A percentile compares a stretch with the other conserved stretches of the same genome.
phyloP scores from a whole-genome alignment of 2,329 filamentous ascomycete species.

The Cordyceps cateniannulata region DNA sequence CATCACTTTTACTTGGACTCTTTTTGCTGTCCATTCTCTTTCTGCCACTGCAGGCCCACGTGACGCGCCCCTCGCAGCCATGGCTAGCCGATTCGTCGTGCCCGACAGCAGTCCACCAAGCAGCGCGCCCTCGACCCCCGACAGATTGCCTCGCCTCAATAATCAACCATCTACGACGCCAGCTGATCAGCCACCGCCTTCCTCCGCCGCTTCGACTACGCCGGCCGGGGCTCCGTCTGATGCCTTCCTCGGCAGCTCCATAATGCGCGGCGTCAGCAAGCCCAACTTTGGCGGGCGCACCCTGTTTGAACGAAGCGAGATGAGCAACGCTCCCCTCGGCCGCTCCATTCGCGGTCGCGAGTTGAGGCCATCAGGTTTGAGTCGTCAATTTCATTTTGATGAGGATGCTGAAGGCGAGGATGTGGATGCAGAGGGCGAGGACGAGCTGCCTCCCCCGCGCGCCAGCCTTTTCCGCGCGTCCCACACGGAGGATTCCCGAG shows the following conservation, averaged over 20 bases:
- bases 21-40: neutral
- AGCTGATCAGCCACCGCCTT: constrained; percentile 44
- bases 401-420: constrained; percentile 26
- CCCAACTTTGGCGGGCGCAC: constrained; percentile 33
- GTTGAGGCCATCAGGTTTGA: constrained; percentile 46
- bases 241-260: constrained; percentile 48
- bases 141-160: constrained; percentile 29
- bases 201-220: constrained; percentile 48
- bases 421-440: constrained; percentile 28
- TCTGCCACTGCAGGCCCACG: neutral
- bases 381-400: constrained; percentile 32
- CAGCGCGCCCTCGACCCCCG: constrained; percentile 44
- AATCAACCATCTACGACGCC: constrained; percentile 47
- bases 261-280: constrained; percentile 37
- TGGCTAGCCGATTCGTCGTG: constrained; percentile 37
- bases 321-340: constrained; percentile 38
- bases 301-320: constrained; percentile 31
- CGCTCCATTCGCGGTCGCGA: constrained; percentile 38
- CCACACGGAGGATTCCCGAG: constrained; percentile 3
- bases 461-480: constrained; percentile 28
- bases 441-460: constrained; percentile 26
- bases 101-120: constrained; percentile 36
- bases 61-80: constrained; percentile 19
- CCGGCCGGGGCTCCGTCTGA: constrained; percentile 50
- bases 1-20: neutral